Evolutionary conservation across 1,284 basidiomycete species (phyloP), one percentile per base, ranked within the genome.

Genomic region (Ustilago trichophora): DNA sequence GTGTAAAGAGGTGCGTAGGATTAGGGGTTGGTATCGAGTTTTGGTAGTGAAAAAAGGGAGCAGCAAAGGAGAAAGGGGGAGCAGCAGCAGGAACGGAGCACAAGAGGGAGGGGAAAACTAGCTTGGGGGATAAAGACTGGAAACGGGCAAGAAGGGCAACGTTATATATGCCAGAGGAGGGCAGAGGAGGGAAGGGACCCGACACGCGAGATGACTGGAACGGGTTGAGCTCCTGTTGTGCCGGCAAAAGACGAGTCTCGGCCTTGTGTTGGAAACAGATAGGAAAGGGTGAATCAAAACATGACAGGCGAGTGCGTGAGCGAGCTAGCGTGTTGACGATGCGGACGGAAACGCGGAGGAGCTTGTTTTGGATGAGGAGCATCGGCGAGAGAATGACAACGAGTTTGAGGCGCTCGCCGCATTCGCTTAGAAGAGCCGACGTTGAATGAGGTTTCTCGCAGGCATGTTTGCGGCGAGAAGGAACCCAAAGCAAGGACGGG

Each of bases 241-340:
- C 16, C 15, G 35, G 26, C 22, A 21, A 16, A 8, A 15, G 24
- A 10, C 13, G 27, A 15, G 24, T 16, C 26, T 21, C 27, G 13
- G 24, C 21, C 4, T 34, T 33, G 25, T 27, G 21, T 25, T 31
- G 19, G 22, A 25, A 3, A n/a, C n/a, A n/a, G n/a, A n/a, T n/a
- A n/a, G n/a, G n/a, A n/a, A n/a, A n/a, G 59, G n/a, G 4, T 22
- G 41, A 40, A 56, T 66, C 63, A 60, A 59, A 66, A 60, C 63
- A 66, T 33, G n/a, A 42, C 63, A 48, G 42, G 44, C 36, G 54
- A 22, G 34, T 11, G 34, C n/a, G 27, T 29, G 31, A 15, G 43
- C 21, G 10, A 18, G 13, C 13, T 29, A 13, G 13, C 27, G 15
- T 27, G 37, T 43, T 48, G 47, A 36, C 25, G 15, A 21, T 38